Evolutionary conservation across 371 early-diverging fungal species (phyloP).

Genomic region (Zychaea mexicana): DNA sequence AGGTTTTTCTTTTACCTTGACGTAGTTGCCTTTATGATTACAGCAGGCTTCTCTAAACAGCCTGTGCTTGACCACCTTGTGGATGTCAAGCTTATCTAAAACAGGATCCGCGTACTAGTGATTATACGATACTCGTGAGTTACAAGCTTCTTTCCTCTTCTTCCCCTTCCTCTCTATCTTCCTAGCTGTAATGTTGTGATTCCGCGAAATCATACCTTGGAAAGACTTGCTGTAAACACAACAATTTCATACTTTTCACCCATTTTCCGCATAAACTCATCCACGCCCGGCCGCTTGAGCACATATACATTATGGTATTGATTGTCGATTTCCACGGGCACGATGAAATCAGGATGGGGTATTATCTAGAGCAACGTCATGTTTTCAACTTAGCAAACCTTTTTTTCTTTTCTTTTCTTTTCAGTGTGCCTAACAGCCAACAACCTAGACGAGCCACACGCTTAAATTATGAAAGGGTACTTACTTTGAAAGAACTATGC

Average conservation of each 20-base stretch:
- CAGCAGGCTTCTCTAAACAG: conserved; percentile 95
- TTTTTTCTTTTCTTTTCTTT: not conserved
- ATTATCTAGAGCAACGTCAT: conserved; percentile 58
- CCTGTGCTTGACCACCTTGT: conserved; percentile 84
- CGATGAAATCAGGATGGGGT: conserved; percentile 81
- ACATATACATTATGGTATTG: conserved; percentile 94
- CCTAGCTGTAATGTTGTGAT: not conserved
- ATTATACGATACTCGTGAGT: too few species aligned
- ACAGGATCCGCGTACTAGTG: conserved; percentile 96
- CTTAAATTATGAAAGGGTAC: not conserved
- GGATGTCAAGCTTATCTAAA: conserved; percentile 88
- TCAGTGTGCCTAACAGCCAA: too few species aligned
- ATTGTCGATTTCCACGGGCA: conserved; percentile 91
- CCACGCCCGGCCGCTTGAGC: conserved; percentile 95
- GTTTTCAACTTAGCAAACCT: not conserved
- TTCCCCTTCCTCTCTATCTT: too few species aligned
- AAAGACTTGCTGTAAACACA: conserved; percentile 94
- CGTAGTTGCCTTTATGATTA: conserved; percentile 93
- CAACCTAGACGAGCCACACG: too few species aligned
- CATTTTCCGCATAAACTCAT: conserved; percentile 86
- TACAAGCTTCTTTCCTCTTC: too few species aligned
- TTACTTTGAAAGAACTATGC: conserved; percentile 64
- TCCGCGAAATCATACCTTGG: conserved; percentile 68
- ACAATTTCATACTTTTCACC: conserved; percentile 92
- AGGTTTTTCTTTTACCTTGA: conserved; percentile 69